These are phyloP conservation scores for Ophiobolus disseminans DNA, from an alignment of 2,329 filamentous ascomycete species.

Conservation along the genomic window DNA sequence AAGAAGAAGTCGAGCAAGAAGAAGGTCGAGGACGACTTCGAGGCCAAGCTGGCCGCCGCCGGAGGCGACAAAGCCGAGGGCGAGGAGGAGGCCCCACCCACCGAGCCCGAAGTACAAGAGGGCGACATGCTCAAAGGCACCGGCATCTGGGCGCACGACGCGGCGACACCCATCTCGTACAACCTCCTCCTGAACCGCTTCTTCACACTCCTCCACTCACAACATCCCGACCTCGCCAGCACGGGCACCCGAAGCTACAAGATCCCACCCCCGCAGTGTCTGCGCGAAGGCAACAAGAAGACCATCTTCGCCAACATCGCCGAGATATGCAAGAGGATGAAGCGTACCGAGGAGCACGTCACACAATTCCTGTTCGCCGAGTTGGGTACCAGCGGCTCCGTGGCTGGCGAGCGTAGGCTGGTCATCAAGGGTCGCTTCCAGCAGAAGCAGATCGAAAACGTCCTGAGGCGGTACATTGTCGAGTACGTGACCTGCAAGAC, in stretches of 20 bases:
- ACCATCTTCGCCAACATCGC: constrained; percentile 99
- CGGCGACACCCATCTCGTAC: constrained; percentile 80
- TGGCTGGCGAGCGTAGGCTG: constrained; percentile 83
- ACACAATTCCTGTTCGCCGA: constrained; percentile 97
- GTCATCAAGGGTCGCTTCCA: constrained; percentile 99
- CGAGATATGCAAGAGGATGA: constrained; percentile 99
- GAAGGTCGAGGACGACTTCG: constrained; percentile 67
- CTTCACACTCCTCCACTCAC: constrained; percentile 91
- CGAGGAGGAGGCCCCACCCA: constrained; percentile 56
- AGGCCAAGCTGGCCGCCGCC: constrained; percentile 69
- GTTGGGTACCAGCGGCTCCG: constrained; percentile 94
- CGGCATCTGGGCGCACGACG: constrained; percentile 87
- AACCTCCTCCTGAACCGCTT: constrained; percentile 86
- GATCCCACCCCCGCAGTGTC: constrained; percentile 97
- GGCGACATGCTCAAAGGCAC: constrained; percentile 88
- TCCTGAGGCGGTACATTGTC: constrained; percentile 92
- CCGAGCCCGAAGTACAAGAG: constrained; percentile 61
- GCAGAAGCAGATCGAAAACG: constrained; percentile 99
- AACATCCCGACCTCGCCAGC: constrained; percentile 94
- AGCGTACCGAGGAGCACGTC: constrained; percentile 96
- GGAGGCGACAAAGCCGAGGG: constrained; percentile 60
- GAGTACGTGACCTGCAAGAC: constrained; percentile 99
- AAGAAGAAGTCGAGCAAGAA: constrained; percentile 84
- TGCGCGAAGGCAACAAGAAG: constrained; percentile 98
- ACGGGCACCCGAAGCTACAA: constrained; percentile 95